phyloP scores from a whole-genome alignment of 2,329 filamentous ascomycete genomes.

The Laburnicola sp. region DNA sequence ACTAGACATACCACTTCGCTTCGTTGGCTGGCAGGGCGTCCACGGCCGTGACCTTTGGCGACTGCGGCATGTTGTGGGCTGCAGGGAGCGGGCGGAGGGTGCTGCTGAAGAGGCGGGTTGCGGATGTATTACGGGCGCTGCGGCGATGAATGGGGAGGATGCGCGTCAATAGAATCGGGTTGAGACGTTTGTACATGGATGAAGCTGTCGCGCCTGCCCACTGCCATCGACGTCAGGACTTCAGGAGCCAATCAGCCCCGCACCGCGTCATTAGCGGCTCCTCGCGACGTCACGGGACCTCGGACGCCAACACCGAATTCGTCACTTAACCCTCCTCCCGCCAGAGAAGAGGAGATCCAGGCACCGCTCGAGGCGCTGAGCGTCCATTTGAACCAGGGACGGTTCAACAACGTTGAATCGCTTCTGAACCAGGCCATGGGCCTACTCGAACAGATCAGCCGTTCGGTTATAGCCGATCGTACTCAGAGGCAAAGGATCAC shows the following conservation, averaged over 20 bases:
- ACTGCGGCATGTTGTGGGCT: slow-evolving; percentile 40
- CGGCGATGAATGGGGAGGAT: not conserved
- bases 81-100: slow-evolving; percentile 12
- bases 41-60: slow-evolving; percentile 40
- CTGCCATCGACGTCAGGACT: too few relatives aligned
- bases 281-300: slow-evolving; percentile 9
- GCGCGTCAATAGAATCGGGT: slow-evolving; percentile 1
- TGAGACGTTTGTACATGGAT: not conserved
- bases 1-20: slow-evolving; percentile 52
- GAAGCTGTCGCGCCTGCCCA: slow-evolving; percentile 1
- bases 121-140: not conserved
- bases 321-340: too few relatives aligned
- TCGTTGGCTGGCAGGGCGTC: slow-evolving; percentile 56
- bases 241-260: too few relatives aligned
- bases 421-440: not conserved
- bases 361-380: not conserved
- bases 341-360: too few relatives aligned
- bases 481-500: not conserved
- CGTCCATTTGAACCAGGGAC: not conserved
- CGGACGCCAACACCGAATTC: too few relatives aligned
- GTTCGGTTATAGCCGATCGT: not conserved
- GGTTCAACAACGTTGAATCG: not conserved
- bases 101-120: slow-evolving; percentile 18
- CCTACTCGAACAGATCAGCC: not conserved
- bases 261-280: not conserved